Evolutionary conservation across 805 yeast genomes (phyloP).

Genomic region (Clavispora vitiphila): DNA sequence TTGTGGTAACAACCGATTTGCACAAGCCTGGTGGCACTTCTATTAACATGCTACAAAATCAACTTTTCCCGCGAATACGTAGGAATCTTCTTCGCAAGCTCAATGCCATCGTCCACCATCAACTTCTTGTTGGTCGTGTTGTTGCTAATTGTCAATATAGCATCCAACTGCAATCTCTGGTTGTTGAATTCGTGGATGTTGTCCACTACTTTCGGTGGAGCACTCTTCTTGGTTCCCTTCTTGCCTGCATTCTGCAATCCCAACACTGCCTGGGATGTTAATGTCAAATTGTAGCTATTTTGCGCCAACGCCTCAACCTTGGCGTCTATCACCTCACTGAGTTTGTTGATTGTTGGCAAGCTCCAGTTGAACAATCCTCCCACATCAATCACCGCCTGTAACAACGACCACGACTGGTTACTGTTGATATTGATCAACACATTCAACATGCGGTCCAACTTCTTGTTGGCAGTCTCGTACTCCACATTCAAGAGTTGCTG

Average conservation of each 20-base stretch:
- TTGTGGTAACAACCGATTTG: too few relatives aligned
- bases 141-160: conserved; percentile 30
- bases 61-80: conserved; percentile 50
- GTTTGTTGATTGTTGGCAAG: conserved; percentile 41
- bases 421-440: conserved; percentile 32
- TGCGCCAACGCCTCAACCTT: conserved; percentile 43
- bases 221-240: conserved; percentile 21
- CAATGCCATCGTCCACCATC: conserved; percentile 24
- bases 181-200: conserved; percentile 24
- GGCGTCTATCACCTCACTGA: conserved; percentile 40
- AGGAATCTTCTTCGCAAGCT: conserved; percentile 43
- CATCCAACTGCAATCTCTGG: conserved; percentile 28
- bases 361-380: conserved; percentile 69
- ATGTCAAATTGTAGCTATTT: conserved; percentile 41
- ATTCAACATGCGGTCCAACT: conserved; percentile 36
- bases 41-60: conserved; percentile 21
- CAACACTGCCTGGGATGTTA: conserved; percentile 41
- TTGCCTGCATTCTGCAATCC: conserved; percentile 19
- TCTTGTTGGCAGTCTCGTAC: conserved; percentile 18
- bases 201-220: conserved; percentile 14
- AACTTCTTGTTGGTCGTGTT: conserved; percentile 22
- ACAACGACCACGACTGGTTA: conserved; percentile 54
- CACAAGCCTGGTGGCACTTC: background rate
- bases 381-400: conserved; percentile 64
- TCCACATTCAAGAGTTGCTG: conserved; percentile 27